Conservation (phyloP, 164 flowering plant species). For the Paratinospora sagittata region DNA sequence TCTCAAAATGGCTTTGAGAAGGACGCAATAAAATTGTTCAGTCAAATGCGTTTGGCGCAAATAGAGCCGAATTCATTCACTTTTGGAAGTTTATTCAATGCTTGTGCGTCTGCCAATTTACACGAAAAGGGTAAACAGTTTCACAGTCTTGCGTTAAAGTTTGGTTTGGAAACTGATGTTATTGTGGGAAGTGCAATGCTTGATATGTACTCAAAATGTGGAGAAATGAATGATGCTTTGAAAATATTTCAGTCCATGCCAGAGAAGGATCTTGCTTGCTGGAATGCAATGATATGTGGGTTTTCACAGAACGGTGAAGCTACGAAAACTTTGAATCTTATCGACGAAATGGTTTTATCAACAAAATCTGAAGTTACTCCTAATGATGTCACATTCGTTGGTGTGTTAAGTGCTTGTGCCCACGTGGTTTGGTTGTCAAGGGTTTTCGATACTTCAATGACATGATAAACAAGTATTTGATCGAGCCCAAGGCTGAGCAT, state of each 20-base stretch:
- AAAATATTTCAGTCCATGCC: conserved; percentile 17
- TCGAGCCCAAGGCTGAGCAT: conserved; percentile 26
- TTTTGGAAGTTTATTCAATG: conserved; percentile 23
- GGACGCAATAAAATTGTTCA: conserved; percentile 20
- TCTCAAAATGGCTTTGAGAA: conserved; percentile 17
- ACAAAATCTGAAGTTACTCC: conserved; percentile 13
- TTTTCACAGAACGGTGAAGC: conserved; percentile 24
- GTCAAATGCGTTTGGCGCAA: conserved; percentile 19
- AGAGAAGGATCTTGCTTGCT: conserved; percentile 21
- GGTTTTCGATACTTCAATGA: conserved; percentile 20
- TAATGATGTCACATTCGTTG: conserved; percentile 25
- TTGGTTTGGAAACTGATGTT: conserved; percentile 18
- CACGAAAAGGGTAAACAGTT: conserved; percentile 21
- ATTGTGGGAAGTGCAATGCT: conserved; percentile 27
- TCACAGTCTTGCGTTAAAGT: conserved; percentile 26
- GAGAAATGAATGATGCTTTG: conserved; percentile 23
- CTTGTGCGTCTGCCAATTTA: conserved; percentile 18
- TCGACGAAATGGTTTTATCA: conserved; percentile 17
- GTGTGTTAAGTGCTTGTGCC: conserved; percentile 25
- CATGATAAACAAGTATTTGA: conserved; percentile 19
- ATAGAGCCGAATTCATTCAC: conserved; percentile 28
- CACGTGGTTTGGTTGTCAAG: conserved; percentile 19
- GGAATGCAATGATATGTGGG: conserved; percentile 30
- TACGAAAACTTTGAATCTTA: conserved; percentile 21
- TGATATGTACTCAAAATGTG: conserved; percentile 31